These are phyloP conservation scores for Vitis hybrid DNA, from an alignment of 177 flowering plant species.

Conservation along the genomic window DNA sequence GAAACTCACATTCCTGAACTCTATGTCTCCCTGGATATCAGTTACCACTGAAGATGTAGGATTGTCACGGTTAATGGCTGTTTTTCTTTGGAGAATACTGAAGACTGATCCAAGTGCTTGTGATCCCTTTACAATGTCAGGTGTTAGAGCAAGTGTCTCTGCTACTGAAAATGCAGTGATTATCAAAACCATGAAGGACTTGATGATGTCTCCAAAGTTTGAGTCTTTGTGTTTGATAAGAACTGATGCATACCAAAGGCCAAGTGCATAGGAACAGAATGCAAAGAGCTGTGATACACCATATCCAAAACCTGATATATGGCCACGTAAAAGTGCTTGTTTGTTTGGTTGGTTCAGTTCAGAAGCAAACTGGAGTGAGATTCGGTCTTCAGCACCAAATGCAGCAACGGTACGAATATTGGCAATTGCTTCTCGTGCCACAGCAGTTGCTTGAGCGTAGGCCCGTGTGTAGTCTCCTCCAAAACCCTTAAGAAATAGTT, in stretches of 20 bases:
- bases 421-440: slow-evolving; percentile 75
- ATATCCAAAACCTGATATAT: slow-evolving; percentile 71
- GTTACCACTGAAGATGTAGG: slow-evolving; percentile 33
- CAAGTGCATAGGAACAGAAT: slow-evolving; percentile 67
- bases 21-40: slow-evolving; percentile 56
- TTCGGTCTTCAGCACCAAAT: slow-evolving; percentile 60
- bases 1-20: slow-evolving; percentile 60
- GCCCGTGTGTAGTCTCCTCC: slow-evolving; percentile 64
- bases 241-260: slow-evolving; percentile 76
- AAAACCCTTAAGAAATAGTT: slow-evolving; percentile 72
- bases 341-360: slow-evolving; percentile 49
- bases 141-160: slow-evolving; percentile 75
- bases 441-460: slow-evolving; percentile 51
- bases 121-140: slow-evolving; percentile 67
- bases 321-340: slow-evolving; percentile 59
- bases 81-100: slow-evolving; percentile 51
- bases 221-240: slow-evolving; percentile 46
- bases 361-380: slow-evolving; percentile 41
- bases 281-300: slow-evolving; percentile 61
- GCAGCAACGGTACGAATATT: slow-evolving; percentile 81
- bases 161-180: slow-evolving; percentile 65
- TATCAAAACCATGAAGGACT: slow-evolving; percentile 69
- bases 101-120: slow-evolving; percentile 71
- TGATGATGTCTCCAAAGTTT: slow-evolving; percentile 59
- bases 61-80: slow-evolving; percentile 51